Conservation (phyloP, 305 asterid species). For the Fraxinus dipetala region DNA sequence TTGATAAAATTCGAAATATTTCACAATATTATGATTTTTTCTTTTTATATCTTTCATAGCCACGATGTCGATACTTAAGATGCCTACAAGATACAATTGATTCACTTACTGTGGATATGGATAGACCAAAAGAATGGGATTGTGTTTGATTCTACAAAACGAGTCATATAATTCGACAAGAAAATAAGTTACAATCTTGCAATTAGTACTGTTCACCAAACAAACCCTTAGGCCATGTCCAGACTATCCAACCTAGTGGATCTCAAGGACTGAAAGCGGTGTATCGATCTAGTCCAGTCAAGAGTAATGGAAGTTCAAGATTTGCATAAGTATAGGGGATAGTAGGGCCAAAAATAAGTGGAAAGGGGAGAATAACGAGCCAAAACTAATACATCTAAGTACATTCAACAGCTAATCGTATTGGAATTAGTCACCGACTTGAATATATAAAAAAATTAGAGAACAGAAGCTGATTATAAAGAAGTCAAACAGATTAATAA, state of each 20-base stretch:
- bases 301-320: neutral
- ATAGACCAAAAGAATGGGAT: neutral
- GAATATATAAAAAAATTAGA: neutral
- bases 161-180: neutral
- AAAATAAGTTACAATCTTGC: neutral
- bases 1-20: neutral
- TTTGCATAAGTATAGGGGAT: neutral
- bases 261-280: neutral
- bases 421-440: conserved; percentile 17
- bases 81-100: neutral
- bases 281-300: neutral
- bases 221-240: neutral
- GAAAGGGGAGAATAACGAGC: conserved; percentile 13
- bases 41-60: neutral
- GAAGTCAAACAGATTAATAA: conserved; percentile 27
- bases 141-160: neutral
- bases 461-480: conserved; percentile 12
- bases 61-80: neutral
- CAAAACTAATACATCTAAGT: conserved; percentile 17
- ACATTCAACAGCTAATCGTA: conserved; percentile 18
- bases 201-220: neutral
- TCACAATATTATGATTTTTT: neutral
- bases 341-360: conserved; percentile 17
- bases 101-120: neutral
- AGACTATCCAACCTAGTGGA: neutral